Percentiles rank a stretch among this genome's conserved stretches.
phyloP scores from a whole-genome alignment of 176 grass and related monocot species.

The Saccharum officinarum region DNA sequence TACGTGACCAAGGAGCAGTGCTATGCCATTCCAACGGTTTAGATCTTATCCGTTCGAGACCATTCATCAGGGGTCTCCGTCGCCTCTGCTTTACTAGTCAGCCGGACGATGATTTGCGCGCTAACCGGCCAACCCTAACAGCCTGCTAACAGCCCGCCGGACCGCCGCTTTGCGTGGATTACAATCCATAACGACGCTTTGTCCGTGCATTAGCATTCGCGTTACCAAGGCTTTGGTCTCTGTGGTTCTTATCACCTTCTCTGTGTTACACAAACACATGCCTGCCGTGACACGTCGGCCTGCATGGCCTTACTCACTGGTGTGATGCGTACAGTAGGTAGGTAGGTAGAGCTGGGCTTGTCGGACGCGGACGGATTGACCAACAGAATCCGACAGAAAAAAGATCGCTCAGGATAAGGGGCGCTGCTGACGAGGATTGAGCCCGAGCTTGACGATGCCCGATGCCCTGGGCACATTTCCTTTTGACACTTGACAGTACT shows the following conservation, averaged over 20 bases:
- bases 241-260: background rate
- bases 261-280: background rate
- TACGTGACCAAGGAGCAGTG: too few relatives aligned
- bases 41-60: background rate
- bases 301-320: background rate
- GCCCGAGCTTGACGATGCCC: background rate
- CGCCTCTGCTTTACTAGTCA: background rate
- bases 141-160: background rate
- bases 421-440: background rate
- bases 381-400: background rate
- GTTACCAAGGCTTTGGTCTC: background rate
- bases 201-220: background rate
- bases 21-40: background rate
- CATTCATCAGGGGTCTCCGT: background rate
- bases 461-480: background rate
- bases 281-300: background rate
- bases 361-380: background rate
- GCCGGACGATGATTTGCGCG: background rate
- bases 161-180: constrained; percentile 29
- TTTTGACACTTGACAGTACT: too few relatives aligned
- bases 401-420: background rate
- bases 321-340: background rate
- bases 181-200: constrained; percentile 45
- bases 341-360: background rate
- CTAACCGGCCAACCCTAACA: background rate